Percentiles rank a stretch among this genome's conserved stretches.
These are phyloP conservation scores for Eutrema heterophyllum DNA, from an alignment of 345 rosid species.

Conservation along the genomic window DNA sequence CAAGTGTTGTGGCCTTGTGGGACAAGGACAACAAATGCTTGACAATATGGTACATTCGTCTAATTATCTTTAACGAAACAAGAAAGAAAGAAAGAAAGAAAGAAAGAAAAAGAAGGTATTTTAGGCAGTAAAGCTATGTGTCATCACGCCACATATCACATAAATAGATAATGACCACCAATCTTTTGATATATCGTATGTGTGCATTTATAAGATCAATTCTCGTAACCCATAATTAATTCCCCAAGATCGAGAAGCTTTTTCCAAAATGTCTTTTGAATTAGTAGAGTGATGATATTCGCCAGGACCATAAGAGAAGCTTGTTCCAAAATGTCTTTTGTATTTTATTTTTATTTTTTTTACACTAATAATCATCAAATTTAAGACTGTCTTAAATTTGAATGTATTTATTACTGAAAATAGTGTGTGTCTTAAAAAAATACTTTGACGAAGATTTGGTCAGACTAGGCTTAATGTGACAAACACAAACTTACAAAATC, in stretches of 20 bases:
- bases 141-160: too few relatives aligned
- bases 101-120: too few relatives aligned
- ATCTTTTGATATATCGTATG: too few relatives aligned
- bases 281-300: neutral
- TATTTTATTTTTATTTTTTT: neutral
- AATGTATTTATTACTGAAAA: neutral
- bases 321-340: neutral
- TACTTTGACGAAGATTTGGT: neutral
- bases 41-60: constrained; percentile 8
- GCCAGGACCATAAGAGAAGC: neutral
- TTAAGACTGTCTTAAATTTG: neutral
- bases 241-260: too few relatives aligned
- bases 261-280: neutral
- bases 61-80: neutral
- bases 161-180: too few relatives aligned
- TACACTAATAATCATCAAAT: too few relatives aligned
- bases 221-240: too few relatives aligned
- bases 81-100: neutral
- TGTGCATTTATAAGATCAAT: too few relatives aligned
- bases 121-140: constrained; percentile 23
- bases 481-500: neutral
- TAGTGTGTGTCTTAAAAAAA: neutral
- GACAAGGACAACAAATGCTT: constrained; percentile 25
- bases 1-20: constrained; percentile 10
- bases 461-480: neutral